A percentile compares a stretch with the other conserved stretches of the same genome.
Conservation (phyloP, 2,329 filamentous ascomycete species). For the Clonostachys rosea region DNA sequence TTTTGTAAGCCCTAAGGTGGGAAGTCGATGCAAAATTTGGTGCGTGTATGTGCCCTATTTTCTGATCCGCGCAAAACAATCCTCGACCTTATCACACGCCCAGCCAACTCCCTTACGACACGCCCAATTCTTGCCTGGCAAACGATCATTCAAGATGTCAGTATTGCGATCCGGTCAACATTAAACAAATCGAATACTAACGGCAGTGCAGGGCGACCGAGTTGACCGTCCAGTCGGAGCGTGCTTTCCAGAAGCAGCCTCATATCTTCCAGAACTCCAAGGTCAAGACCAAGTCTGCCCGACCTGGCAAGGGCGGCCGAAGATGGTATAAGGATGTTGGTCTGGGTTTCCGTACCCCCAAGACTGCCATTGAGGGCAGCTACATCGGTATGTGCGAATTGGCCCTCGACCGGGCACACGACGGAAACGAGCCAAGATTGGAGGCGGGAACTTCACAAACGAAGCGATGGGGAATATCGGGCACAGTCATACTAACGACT, state of each 20-base stretch:
- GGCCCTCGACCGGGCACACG: background rate
- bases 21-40: constrained; percentile 20
- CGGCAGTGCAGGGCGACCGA: constrained; percentile 77
- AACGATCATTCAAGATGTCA: constrained; percentile 39
- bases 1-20: constrained; percentile 35
- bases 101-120: constrained; percentile 27
- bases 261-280: constrained; percentile 99
- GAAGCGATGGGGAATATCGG: background rate
- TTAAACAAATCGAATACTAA: background rate
- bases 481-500: no score
- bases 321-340: constrained; percentile 99
- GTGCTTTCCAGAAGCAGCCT: constrained; percentile 99
- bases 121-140: constrained; percentile 26
- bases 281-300: constrained; percentile 78
- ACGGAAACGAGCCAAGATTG: background rate
- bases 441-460: background rate
- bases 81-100: constrained; percentile 20
- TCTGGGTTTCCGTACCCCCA: constrained; percentile 98
- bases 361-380: constrained; percentile 95
- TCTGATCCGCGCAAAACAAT: constrained; percentile 28
- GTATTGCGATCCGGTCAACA: constrained; percentile 7
- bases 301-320: constrained; percentile 86
- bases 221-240: constrained; percentile 99
- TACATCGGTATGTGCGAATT: constrained; percentile 85
- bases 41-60: constrained; percentile 9